Base-by-base conservation (phyloP, 1,284 basidiomycete species). In the Heterobasidion parviporum region DNA sequence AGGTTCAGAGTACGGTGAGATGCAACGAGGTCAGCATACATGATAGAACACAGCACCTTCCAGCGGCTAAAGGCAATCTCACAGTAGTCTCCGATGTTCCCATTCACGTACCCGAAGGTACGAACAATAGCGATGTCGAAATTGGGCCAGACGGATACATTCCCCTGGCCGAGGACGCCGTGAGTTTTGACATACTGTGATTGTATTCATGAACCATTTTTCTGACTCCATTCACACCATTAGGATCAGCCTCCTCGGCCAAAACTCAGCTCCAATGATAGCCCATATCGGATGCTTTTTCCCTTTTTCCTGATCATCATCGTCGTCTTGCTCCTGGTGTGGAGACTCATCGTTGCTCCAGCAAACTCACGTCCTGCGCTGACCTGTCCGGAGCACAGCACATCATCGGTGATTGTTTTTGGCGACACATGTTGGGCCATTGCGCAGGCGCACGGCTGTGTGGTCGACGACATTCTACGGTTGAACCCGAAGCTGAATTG, bases 401-500 rank as follows among this genome's bases (percentile, higher is more conserved):
- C 70, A 8, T 65, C 75, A 0, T 81, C 85, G 58, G 67, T 71
- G 57, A 70, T 87, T 12, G 72, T 80, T 60, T 73, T 77, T 2
- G 86, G 85, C 10, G 85, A 89, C 61, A 80, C 79, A 3, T 89
- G 87, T 66, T 89, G 86, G 86, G 79, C 78, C 10, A 77, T 89
- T 38, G 73, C 81, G 16, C 72, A 74, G 54, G 65, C 70, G 10
- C 70, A 80, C 58, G 79, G 79, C 9, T 80, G 76, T 60, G 72
- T 74, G 9, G 59, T 87, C 56, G 82, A 85, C 20, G 73, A 74
- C 54, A 70, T 89, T 35, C 73, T 70, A 52, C 71, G 73, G 48
- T 68, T 78, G 20, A 89, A 89, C 62, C 72, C 73, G 7, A 73
- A 72, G 51, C 64, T 87, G 52, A 67, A 79, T 16, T 89, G 87